Evolutionary conservation across 768 basidiomycete species (phyloP), one percentile per base, ranked within the genome.

Genomic region (Kwoniella pini): DNA sequence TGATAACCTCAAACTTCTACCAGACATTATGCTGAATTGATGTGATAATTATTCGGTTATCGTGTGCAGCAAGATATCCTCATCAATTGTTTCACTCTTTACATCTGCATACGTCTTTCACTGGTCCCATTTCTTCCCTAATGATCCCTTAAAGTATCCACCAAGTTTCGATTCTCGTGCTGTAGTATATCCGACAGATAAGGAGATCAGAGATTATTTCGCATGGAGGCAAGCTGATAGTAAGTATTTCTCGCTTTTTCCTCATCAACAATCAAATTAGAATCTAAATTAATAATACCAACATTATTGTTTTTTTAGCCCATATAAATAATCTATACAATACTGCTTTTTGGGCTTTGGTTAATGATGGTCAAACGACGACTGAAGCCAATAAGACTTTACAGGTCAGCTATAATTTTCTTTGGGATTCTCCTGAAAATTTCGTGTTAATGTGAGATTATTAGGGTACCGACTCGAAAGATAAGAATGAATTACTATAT

Each of bases 281-380:
- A 7, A 15, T 36, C 15, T 15, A 36, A 36, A 15, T 15, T 36
- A 15, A 36, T 36, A n/a, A n/a, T n/a, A n/a, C n/a, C n/a, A n/a
- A n/a, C n/a, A n/a, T 15, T 36, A 15, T 36, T 15, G 15, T 7
- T 7, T 36, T 7, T 11, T 21, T 36, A 97, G 94, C 96, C 0
- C 96, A 99, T 75, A 88, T 98, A 75, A 99, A 99, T 75, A 99
- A 99, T 75, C 80, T 99, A 22, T 94, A 98, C 80, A 99, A 99
- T 72, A 97, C 96, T 0, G 82, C 81, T 0, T 99, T 98, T 73
- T 98, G 95, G 96, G 89, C 92, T 0, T 84, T 99, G 31, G 86
- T 98, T 0, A 83, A 89, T 68, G 89, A 87, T n/a, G 88, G 87
- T 0, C 81, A 89, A 75, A 86, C 85, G 1, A 86, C 87, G 1